Evolutionary conservation across 2,329 filamentous ascomycete genomes (phyloP).

Genomic region (Xylogone sp.): DNA sequence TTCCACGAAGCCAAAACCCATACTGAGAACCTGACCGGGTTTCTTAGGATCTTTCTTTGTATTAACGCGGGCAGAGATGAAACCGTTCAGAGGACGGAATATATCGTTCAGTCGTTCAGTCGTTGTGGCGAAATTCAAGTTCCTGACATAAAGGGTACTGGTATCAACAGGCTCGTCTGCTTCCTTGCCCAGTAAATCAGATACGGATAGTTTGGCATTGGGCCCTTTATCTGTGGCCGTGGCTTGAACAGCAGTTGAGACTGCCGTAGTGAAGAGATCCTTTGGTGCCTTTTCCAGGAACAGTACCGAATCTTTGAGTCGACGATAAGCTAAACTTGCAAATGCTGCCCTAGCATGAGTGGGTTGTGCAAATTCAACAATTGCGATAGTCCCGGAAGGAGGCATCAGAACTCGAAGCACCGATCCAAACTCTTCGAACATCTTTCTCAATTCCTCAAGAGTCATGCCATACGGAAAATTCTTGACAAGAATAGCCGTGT

Average conservation of each 20-base stretch:
- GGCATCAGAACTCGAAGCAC: constrained; percentile 85
- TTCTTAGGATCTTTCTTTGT: constrained; percentile 92
- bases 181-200: constrained; percentile 62
- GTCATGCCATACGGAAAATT: constrained; percentile 87
- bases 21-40: constrained; percentile 81
- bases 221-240: constrained; percentile 12
- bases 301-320: constrained; percentile 84
- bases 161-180: constrained; percentile 56
- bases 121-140: constrained; percentile 88
- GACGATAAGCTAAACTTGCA: constrained; percentile 78
- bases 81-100: constrained; percentile 81
- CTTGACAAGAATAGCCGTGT: constrained; percentile 86
- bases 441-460: constrained; percentile 69
- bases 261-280: constrained; percentile 58
- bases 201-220: constrained; percentile 61
- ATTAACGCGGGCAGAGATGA: constrained; percentile 85
- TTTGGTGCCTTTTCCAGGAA: constrained; percentile 93
- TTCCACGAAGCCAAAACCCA: constrained; percentile 96
- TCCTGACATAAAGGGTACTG: constrained; percentile 87
- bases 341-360: constrained; percentile 82
- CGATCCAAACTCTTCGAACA: constrained; percentile 84
- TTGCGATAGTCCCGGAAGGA: constrained; percentile 86
- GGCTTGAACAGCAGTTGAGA: constrained; percentile 6
- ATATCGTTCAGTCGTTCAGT: constrained; percentile 70
- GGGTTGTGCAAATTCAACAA: constrained; percentile 80